These are phyloP conservation scores for Pleurozium schreberi DNA, from an alignment of 225 moss, liverwort and hornwort species.

Conservation along the genomic window DNA sequence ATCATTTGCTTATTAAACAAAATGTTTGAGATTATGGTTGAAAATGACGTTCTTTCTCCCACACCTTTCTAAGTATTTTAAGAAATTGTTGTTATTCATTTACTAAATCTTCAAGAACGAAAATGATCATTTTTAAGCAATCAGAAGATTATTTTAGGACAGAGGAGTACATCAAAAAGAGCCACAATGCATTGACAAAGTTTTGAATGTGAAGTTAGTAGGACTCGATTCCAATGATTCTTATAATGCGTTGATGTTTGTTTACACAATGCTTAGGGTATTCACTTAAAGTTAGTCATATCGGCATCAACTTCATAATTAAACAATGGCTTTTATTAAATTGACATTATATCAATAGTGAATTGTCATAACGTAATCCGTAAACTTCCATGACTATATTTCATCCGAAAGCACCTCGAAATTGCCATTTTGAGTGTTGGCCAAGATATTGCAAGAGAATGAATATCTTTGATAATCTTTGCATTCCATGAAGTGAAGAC, in stretches of 20 bases:
- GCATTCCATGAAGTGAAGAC: no score
- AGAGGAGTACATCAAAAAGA: neutral
- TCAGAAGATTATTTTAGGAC: no score
- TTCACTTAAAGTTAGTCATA: neutral
- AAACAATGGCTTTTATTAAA: neutral
- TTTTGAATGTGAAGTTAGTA: neutral
- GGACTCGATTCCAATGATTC: neutral
- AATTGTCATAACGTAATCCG: neutral
- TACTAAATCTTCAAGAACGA: no score
- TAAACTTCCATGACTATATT: neutral
- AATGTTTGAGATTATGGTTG: no score
- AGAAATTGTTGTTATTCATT: no score
- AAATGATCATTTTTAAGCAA: no score
- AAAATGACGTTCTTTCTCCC: no score
- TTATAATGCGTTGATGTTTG: neutral
- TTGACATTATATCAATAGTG: neutral
- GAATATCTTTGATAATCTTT: neutral
- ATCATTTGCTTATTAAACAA: no score
- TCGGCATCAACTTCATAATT: neutral
- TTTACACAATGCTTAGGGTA: no score
- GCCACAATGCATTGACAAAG: neutral
- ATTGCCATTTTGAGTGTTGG: neutral
- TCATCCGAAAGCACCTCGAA: neutral
- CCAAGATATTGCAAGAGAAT: neutral
- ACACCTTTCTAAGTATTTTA: no score